These are phyloP conservation scores for Naganishia kalamii DNA, from an alignment of 768 basidiomycete species.

Conservation along the genomic window DNA sequence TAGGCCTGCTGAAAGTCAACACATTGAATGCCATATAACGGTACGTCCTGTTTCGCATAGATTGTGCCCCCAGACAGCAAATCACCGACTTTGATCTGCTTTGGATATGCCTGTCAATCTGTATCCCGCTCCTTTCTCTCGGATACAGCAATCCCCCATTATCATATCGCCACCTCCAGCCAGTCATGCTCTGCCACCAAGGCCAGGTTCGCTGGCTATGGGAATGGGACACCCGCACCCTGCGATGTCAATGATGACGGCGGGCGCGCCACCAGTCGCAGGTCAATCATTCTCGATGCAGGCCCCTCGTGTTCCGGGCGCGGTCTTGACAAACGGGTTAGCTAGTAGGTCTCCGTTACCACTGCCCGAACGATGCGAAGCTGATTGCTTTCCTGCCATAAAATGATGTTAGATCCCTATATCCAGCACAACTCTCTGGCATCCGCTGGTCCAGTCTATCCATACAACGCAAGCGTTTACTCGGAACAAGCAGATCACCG, in stretches of 20 bases:
- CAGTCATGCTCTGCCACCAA: neutral
- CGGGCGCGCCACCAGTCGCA: neutral
- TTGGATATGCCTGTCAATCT: constrained; percentile 1
- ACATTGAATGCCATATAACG: too few species aligned
- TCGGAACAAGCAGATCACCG: neutral
- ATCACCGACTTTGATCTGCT: too few species aligned
- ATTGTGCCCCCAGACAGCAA: too few species aligned
- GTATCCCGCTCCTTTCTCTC: constrained; percentile 7
- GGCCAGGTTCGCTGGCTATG: neutral
- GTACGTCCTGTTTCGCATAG: too few species aligned
- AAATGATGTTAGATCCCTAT: neutral
- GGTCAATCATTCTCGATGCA: neutral
- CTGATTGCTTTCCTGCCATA: neutral
- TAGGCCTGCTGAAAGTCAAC: neutral
- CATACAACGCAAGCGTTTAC: constrained; percentile 6
- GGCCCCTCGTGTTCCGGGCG: neutral
- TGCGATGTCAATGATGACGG: neutral
- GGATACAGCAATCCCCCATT: constrained; percentile 6
- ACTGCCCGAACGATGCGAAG: neutral
- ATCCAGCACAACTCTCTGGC: constrained; percentile 10
- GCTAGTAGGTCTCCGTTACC: neutral
- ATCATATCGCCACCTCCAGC: constrained; percentile 2
- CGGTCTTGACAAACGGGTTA: constrained; percentile 5
- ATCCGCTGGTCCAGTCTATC: neutral
- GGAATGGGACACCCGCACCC: constrained; percentile 6